Evolutionary conservation across 495 filamentous ascomycete genomes (phyloP).

Genomic region (Penicillium goetzii): DNA sequence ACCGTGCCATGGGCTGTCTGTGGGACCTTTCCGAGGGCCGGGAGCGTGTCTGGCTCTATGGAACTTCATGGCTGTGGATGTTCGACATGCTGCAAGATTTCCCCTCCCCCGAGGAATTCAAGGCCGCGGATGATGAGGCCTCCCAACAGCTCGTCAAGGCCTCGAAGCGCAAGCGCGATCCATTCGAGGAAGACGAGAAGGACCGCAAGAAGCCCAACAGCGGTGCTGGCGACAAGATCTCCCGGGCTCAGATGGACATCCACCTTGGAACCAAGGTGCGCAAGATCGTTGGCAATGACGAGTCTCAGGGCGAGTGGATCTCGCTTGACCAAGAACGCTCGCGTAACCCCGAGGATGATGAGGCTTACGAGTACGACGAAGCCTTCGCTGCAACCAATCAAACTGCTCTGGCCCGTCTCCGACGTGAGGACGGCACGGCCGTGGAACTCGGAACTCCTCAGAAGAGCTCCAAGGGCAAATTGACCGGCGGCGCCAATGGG

Average conservation of each 20-base stretch:
- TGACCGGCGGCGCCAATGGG: slow-evolving; percentile 22
- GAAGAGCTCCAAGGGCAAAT: slow-evolving; percentile 29
- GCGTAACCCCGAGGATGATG: slow-evolving; percentile 51
- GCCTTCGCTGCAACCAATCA: slow-evolving; percentile 39
- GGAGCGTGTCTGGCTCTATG: slow-evolving; percentile 84
- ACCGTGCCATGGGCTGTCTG: slow-evolving; percentile 78
- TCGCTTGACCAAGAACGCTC: slow-evolving; percentile 49
- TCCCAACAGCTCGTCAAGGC: slow-evolving; percentile 32
- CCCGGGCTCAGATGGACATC: slow-evolving; percentile 55
- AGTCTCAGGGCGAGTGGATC: slow-evolving; percentile 48
- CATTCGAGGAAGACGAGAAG: slow-evolving; percentile 38
- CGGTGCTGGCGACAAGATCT: slow-evolving; percentile 66
- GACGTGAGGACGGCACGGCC: slow-evolving; percentile 40
- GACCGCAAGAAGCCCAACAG: slow-evolving; percentile 47
- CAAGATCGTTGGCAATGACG: slow-evolving; percentile 46
- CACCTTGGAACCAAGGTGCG: slow-evolving; percentile 64
- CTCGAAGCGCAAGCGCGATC: slow-evolving; percentile 53
- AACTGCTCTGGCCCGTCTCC: slow-evolving; percentile 37
- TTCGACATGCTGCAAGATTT: slow-evolving; percentile 80
- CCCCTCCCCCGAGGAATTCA: slow-evolving; percentile 42
- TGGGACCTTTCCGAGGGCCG: slow-evolving; percentile 70
- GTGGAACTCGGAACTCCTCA: slow-evolving; percentile 42
- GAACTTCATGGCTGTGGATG: slow-evolving; percentile 87
- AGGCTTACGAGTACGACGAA: slow-evolving; percentile 45
- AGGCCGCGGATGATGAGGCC: slow-evolving; percentile 28